These are phyloP conservation scores for Thermothelomyces thermophilus DNA, from an alignment of 2,329 filamentous ascomycete species.

Conservation along the genomic window DNA sequence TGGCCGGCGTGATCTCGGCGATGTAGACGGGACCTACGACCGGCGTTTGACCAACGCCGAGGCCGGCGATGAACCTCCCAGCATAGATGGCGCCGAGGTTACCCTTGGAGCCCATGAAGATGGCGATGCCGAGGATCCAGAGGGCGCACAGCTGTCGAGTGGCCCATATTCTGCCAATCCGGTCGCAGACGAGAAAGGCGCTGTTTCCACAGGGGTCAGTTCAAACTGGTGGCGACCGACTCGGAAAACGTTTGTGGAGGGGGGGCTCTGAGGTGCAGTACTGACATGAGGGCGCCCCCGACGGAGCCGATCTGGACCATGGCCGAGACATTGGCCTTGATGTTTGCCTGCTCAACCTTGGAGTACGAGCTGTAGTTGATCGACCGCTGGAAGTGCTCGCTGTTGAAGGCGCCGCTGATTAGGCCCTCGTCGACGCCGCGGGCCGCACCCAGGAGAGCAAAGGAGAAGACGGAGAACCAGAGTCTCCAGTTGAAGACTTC, in stretches of 20 bases:
- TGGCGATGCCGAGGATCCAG: constrained; percentile 52
- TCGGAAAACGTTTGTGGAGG: background rate
- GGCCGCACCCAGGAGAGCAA: constrained; percentile 69
- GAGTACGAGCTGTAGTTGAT: constrained; percentile 53
- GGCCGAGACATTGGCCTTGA: constrained; percentile 68
- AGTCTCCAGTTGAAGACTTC: constrained; percentile 71
- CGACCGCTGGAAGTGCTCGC: constrained; percentile 53
- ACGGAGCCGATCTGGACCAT: constrained; percentile 80
- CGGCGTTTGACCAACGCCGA: constrained; percentile 60
- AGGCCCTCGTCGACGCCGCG: constrained; percentile 76
- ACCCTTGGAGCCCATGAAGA: constrained; percentile 52
- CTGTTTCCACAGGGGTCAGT: constrained; percentile 30
- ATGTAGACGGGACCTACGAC: constrained; percentile 67
- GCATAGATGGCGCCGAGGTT: constrained; percentile 54
- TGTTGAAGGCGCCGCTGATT: constrained; percentile 64
- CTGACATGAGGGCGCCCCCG: constrained; percentile 47
- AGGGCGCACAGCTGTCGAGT: constrained; percentile 50
- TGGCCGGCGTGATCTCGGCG: constrained; percentile 63
- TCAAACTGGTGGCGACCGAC: background rate
- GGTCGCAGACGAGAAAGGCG: constrained; percentile 53
- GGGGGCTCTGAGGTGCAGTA: too few species aligned
- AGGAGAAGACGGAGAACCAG: constrained; percentile 69
- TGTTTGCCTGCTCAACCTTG: constrained; percentile 52
- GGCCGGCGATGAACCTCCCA: constrained; percentile 58
- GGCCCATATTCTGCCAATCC: constrained; percentile 57